These are phyloP conservation scores for Sporothrix pallida DNA, from an alignment of 2,329 filamentous ascomycete species.

Conservation along the genomic window DNA sequence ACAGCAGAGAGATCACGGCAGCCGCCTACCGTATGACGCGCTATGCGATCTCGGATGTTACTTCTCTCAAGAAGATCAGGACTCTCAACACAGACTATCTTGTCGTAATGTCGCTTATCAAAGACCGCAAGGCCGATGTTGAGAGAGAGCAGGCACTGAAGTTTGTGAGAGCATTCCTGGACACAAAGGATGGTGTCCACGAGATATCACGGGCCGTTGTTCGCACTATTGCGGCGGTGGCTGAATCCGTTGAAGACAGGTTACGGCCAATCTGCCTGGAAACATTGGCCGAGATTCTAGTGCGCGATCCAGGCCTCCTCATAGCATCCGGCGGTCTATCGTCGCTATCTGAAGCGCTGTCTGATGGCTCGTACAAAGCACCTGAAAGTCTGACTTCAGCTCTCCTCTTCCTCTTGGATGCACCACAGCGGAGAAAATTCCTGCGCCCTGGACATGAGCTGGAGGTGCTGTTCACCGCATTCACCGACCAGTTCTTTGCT, in stretches of 20 bases:
- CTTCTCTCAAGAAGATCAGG: conserved; percentile 86
- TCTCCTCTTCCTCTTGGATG: conserved; percentile 89
- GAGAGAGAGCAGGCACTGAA: conserved; percentile 97
- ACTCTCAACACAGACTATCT: conserved; percentile 89
- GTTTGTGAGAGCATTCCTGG: conserved; percentile 91
- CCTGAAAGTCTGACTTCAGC: conserved; percentile 86
- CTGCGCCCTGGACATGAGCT: conserved; percentile 88
- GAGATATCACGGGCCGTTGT: conserved; percentile 88
- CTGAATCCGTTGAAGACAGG: conserved; percentile 83
- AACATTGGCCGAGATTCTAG: conserved; percentile 88
- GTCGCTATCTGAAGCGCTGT: conserved; percentile 87
- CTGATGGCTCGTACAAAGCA: conserved; percentile 89
- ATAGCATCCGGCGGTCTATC: conserved; percentile 83
- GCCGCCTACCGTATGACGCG: conserved; percentile 92
- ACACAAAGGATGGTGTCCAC: conserved; percentile 88
- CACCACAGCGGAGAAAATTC: conserved; percentile 78
- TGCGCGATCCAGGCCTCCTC: conserved; percentile 81
- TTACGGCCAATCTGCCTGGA: conserved; percentile 89
- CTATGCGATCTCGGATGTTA: conserved; percentile 91
- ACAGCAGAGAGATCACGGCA: conserved; percentile 93
- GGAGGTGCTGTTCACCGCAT: conserved; percentile 86
- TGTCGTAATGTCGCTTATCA: conserved; percentile 88
- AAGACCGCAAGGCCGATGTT: conserved; percentile 95
- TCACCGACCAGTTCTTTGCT: conserved; percentile 79
- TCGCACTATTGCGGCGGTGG: conserved; percentile 86